Evolutionary conservation across 257 asterid genomes (phyloP).

Genomic region (Forsythia suspensa): DNA sequence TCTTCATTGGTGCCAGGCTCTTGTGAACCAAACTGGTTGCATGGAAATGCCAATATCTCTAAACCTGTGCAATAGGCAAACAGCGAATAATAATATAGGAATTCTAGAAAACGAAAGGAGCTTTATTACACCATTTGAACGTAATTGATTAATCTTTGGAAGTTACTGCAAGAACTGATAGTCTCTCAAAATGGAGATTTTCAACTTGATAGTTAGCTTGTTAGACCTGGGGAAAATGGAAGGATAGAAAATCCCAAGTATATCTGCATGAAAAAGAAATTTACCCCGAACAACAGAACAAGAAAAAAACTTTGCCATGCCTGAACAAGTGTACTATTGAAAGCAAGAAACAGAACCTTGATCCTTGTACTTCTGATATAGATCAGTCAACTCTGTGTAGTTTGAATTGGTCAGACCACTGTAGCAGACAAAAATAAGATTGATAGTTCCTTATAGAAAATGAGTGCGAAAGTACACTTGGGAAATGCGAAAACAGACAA

Average conservation of each 20-base stretch:
- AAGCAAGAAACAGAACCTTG: conserved; percentile 48
- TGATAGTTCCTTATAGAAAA: background rate
- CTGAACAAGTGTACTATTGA: background rate
- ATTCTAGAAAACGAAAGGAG: background rate
- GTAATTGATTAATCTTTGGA: background rate
- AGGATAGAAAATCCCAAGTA: background rate
- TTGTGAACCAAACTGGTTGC: conserved; percentile 95
- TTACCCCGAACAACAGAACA: background rate
- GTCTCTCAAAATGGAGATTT: background rate
- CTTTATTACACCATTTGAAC: background rate
- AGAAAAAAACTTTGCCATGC: background rate
- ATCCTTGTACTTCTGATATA: conserved; percentile 77
- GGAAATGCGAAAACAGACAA: background rate
- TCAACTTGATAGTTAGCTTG: background rate
- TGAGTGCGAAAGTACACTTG: background rate
- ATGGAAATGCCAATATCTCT: conserved; percentile 94
- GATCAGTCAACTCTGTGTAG: conserved; percentile 65
- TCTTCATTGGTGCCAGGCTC: conserved; percentile 89
- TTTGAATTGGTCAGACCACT: conserved; percentile 91
- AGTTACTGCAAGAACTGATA: background rate
- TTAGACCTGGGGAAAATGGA: background rate
- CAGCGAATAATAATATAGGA: background rate
- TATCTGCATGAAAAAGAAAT: background rate
- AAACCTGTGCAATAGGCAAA: conserved; percentile 41
- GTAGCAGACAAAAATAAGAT: conserved; percentile 24